phyloP scores from a whole-genome alignment of 495 filamentous ascomycete genomes.

The Hyaloscypha hepaticicola region DNA sequence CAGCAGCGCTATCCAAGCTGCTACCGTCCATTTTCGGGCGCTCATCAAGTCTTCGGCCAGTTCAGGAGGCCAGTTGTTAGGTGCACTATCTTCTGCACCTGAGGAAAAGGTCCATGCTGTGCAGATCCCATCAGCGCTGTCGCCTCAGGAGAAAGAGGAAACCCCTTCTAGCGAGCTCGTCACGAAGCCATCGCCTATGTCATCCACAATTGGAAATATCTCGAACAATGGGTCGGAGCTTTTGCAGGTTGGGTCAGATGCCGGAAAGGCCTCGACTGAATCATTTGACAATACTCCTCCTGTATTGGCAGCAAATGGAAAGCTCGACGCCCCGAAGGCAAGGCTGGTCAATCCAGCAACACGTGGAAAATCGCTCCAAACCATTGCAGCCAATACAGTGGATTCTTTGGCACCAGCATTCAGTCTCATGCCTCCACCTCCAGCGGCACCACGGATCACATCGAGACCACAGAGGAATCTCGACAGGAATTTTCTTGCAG shows the following conservation, averaged over 20 bases:
- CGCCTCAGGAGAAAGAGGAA: background rate
- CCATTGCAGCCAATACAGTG: conserved; percentile 11
- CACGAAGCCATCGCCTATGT: conserved; percentile 11
- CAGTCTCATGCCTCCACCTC: conserved; percentile 18
- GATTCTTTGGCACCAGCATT: conserved; percentile 11
- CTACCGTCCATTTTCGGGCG: conserved; percentile 15
- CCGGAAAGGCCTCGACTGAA: background rate
- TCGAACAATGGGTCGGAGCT: background rate
- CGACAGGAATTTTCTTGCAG: conserved; percentile 34
- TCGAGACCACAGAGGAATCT: conserved; percentile 28
- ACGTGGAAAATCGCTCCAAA: conserved; percentile 35
- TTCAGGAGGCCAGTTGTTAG: background rate
- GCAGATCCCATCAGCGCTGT: background rate
- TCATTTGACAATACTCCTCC: background rate
- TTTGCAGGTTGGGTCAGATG: background rate
- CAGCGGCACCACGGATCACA: conserved; percentile 5
- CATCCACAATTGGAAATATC: conserved; percentile 4
- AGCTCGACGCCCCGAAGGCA: conserved; percentile 1
- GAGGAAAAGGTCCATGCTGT: background rate
- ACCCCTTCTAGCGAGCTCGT: background rate
- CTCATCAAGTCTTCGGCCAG: conserved; percentile 15
- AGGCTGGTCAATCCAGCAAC: conserved; percentile 45
- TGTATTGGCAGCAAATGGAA: background rate
- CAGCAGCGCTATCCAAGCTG: conserved; percentile 8
- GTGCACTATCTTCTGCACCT: background rate